These are phyloP conservation scores for rapeseed (Brassica napus) DNA, from an alignment of 345 rosid species.

Conservation along the genomic window DNA sequence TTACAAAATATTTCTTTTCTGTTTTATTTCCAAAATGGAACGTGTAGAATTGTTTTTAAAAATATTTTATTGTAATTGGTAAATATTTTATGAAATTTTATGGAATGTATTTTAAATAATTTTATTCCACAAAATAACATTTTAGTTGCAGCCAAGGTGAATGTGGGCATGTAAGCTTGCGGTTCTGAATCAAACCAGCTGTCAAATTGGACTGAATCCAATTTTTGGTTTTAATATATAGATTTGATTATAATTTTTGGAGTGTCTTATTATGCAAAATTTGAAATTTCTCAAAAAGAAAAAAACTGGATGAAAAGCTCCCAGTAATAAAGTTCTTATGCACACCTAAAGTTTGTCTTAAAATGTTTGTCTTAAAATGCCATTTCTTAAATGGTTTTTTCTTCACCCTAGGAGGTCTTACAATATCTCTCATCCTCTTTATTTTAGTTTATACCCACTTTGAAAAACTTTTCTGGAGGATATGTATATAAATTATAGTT, in stretches of 20 bases:
- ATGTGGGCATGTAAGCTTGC: not conserved
- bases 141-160: not conserved
- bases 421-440: not conserved
- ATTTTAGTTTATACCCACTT: constrained; percentile 15
- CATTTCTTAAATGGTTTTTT: constrained; percentile 7
- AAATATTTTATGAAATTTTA: too few species aligned
- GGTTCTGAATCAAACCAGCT: not conserved
- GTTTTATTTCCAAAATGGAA: too few species aligned
- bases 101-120: too few species aligned
- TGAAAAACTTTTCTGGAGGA: constrained; percentile 17
- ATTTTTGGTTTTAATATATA: not conserved
- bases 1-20: too few species aligned
- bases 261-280: not conserved
- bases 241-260: not conserved
- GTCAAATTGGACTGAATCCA: not conserved
- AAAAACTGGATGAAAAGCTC: not conserved
- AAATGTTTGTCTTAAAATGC: too few species aligned
- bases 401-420: not conserved
- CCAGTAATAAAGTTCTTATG: not conserved
- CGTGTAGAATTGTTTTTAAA: too few species aligned
- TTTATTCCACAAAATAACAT: too few species aligned
- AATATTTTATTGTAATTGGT: too few species aligned
- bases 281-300: not conserved
- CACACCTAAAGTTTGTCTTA: not conserved
- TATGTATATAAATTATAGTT: constrained; percentile 3